Evolutionary conservation across 2,329 filamentous ascomycete species (phyloP), one percentile per base, ranked within the genome.

Genomic region (Nothophaeocryptopus gaeumannii): DNA sequence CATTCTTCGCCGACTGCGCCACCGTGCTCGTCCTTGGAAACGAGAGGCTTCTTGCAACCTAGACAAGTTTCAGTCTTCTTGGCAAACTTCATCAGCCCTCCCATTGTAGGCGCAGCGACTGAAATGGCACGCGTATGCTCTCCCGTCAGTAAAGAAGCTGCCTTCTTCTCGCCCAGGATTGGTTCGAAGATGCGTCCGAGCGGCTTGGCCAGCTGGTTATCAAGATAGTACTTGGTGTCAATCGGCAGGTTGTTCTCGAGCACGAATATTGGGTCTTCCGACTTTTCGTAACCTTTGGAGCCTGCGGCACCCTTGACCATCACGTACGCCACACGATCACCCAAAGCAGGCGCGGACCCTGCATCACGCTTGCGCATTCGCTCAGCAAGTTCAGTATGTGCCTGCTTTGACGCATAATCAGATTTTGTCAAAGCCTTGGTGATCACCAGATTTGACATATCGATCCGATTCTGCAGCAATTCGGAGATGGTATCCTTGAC

Each of bases 401-500:
- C 92, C 75, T 97, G 92, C 71, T 96, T 97, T 44, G 84, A 87
- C 9, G 85, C 83, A 69, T 99, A 99, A 66, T 89, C 86, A 36
- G 83, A 82, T 69, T 99, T 99, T 11, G 92, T 86, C 15, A 99
- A 78, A 0, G 93, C 93, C 72, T 99, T 99, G 26, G 93, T 99
- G 65, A 99, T 99, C 68, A 99, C 95, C 13, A 99, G 84, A 70
- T 99, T 97, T 33, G 92, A 96, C 88, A 99, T 95, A 73, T 99
- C 93, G 62, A 99, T 79, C 70, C 95, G 96, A 76, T 99, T 99
- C 67, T 97, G 93, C 34, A 99, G 76, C 13, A 99, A 79, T 67
- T 96, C 90, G 8, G 93, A 88, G 65, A 99, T 99, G 38, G 87
- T 96, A 56, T 93, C 83, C 71, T 96, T 97, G 72, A 99, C 93